Percentiles rank a stretch among this genome's conserved stretches.
Evolutionary conservation across 768 basidiomycete species (phyloP).

Genomic region (Hortiboletus campestris): DNA sequence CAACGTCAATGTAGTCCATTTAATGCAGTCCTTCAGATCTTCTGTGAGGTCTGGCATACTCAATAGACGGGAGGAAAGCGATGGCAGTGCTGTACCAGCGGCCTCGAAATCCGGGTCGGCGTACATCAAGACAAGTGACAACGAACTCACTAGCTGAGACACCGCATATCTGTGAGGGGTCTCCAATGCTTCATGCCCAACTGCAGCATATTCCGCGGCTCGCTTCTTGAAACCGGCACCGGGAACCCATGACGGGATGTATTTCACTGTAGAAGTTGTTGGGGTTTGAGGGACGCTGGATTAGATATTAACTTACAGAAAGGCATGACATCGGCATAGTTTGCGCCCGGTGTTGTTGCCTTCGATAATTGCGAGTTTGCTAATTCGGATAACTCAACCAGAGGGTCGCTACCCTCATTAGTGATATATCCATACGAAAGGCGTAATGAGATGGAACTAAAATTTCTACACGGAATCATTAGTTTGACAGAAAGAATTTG

Average conservation of each 20-base stretch:
- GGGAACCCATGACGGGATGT: conserved; percentile 21
- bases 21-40: conserved; percentile 14
- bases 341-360: background rate
- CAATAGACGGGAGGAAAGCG: conserved; percentile 13
- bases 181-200: conserved; percentile 1
- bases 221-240: conserved; percentile 13
- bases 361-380: conserved; percentile 22
- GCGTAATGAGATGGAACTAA: conserved; percentile 31
- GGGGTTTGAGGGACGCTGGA: background rate
- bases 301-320: conserved; percentile 1
- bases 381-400: conserved; percentile 28
- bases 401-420: conserved; percentile 34
- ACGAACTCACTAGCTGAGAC: conserved; percentile 13
- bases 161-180: conserved; percentile 6
- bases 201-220: conserved; percentile 5
- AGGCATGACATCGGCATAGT: conserved; percentile 17
- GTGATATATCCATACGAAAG: conserved; percentile 41
- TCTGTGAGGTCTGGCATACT: conserved; percentile 4
- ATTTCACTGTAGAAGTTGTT: conserved; percentile 16
- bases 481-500: background rate
- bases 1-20: conserved; percentile 16
- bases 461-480: background rate
- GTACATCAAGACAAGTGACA: background rate
- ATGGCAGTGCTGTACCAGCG: conserved; percentile 15
- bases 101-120: conserved; percentile 4